Base-by-base conservation (phyloP, 345 rosid species). In the Clarkia xantiana region DNA sequence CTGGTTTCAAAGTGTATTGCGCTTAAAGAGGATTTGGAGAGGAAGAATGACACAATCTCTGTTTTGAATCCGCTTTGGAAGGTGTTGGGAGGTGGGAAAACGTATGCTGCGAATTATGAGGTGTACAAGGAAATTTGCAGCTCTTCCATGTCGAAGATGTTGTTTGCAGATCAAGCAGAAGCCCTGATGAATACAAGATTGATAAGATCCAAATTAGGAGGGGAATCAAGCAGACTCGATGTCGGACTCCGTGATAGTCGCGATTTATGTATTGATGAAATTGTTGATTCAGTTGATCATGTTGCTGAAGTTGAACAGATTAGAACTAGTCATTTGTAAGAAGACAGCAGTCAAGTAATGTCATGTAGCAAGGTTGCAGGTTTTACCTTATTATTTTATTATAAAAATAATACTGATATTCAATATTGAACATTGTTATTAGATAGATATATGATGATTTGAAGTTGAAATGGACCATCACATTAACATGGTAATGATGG, bases 91-190 rank as follows among this genome's bases (percentile, higher is more conserved):
- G 95, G 86, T 14, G 94, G 95, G 56, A 81, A 61, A 45, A 77
- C 84, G 2, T 40, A 66, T 52, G 95, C 95, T 12, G 93, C 85
- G 55, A 71, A n/a, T n/a, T n/a, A n/a, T n/a, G n/a, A n/a, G n/a
- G n/a, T n/a, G n/a, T n/a, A n/a, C n/a, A n/a, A n/a, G n/a, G n/a
- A n/a, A n/a, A 86, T 91, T 47, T 91, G 98, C 68, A 59, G 82
- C 55, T 84, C 95, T 62, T 67, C 78, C 3, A 34, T 67, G 58
- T 81, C 95, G 2, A 62, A 84, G 68, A 50, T 68, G 44, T 57
- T 71, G 18, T 79, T 89, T 66, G 76, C 97, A 3, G 94, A 89
- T 57, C 90, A 85, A 69, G 95, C 95, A 42, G 75, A 66, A 67
- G 77, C 86, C 13, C 69, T 77, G 14, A 81, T 90, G 40, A 68